Conservation (phyloP, 2,329 filamentous ascomycete species). For the Trematosphaeria pertusa region DNA sequence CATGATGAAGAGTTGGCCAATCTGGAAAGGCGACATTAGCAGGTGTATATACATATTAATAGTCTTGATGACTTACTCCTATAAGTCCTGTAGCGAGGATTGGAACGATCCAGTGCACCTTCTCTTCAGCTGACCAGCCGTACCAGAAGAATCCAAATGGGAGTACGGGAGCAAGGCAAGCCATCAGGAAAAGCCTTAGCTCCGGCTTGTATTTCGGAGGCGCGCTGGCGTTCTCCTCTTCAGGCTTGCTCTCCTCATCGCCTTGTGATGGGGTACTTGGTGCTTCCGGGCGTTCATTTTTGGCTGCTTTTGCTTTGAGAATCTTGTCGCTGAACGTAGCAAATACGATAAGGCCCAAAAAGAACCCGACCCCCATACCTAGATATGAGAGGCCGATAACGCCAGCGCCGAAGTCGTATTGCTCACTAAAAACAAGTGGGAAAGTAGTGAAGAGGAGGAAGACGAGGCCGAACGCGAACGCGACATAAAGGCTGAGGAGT, state of each 20-base stretch:
- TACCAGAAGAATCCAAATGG: constrained; percentile 53
- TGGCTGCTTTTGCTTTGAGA: constrained; percentile 3
- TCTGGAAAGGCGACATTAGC: not conserved
- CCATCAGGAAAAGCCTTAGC: constrained; percentile 15
- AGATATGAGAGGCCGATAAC: constrained; percentile 76
- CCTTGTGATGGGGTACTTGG: not conserved
- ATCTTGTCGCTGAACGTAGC: constrained; percentile 13
- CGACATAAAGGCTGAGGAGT: constrained; percentile 9
- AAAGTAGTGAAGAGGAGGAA: constrained; percentile 62
- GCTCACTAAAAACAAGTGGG: constrained; percentile 75
- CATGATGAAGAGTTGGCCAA: constrained; percentile 21
- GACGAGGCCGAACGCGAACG: constrained; percentile 10
- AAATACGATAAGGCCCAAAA: constrained; percentile 16
- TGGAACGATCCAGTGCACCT: constrained; percentile 61
- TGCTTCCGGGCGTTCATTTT: not conserved
- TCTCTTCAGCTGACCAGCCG: constrained; percentile 60
- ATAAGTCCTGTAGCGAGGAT: constrained; percentile 26
- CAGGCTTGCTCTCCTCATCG: not conserved
- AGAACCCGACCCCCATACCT: constrained; percentile 67
- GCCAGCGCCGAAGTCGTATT: constrained; percentile 75
- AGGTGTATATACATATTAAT: not conserved
- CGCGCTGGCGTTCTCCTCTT: not conserved
- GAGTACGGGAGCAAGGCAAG: constrained; percentile 22
- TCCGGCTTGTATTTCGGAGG: constrained; percentile 26
- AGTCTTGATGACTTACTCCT: constrained; percentile 13